Conservation (phyloP, 176 grass and related monocot genomes). For the Secale cereale region DNA sequence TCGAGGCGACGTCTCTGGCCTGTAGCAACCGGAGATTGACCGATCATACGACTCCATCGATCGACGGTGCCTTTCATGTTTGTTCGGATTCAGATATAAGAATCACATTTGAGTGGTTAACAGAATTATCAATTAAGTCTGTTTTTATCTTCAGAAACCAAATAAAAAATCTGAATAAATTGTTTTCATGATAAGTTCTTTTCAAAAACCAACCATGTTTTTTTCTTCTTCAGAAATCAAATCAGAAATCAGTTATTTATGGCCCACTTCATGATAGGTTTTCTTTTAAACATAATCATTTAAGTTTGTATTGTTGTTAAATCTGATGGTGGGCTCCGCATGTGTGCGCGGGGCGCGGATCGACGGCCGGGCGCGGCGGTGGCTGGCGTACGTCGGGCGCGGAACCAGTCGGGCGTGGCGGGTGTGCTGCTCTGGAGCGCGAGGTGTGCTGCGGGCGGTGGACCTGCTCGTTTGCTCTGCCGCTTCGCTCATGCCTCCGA, state of each 20-base stretch:
- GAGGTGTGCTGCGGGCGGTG: too few relatives aligned
- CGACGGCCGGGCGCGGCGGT: too few relatives aligned
- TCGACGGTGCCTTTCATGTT: background rate
- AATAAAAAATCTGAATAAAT: background rate
- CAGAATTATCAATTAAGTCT: background rate
- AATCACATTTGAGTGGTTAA: background rate
- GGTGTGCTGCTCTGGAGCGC: too few relatives aligned
- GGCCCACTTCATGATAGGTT: background rate
- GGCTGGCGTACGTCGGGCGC: too few relatives aligned
- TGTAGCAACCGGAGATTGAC: background rate
- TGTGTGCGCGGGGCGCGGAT: too few relatives aligned
- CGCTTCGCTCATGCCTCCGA: too few relatives aligned
- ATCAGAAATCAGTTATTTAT: background rate
- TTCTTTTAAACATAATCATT: background rate
- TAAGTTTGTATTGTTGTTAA: background rate
- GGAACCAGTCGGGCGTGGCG: background rate
- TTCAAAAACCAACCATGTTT: too few relatives aligned
- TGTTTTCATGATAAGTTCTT: background rate
- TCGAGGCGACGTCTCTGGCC: background rate
- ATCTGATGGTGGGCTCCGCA: background rate
- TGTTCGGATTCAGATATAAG: background rate
- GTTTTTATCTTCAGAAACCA: background rate
- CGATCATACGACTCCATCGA: background rate
- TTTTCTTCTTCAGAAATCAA: background rate
- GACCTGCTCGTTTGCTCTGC: too few relatives aligned